These are phyloP conservation scores for Retiboletus fuscus DNA, from an alignment of 1,284 basidiomycete genomes.

Conservation along the genomic window DNA sequence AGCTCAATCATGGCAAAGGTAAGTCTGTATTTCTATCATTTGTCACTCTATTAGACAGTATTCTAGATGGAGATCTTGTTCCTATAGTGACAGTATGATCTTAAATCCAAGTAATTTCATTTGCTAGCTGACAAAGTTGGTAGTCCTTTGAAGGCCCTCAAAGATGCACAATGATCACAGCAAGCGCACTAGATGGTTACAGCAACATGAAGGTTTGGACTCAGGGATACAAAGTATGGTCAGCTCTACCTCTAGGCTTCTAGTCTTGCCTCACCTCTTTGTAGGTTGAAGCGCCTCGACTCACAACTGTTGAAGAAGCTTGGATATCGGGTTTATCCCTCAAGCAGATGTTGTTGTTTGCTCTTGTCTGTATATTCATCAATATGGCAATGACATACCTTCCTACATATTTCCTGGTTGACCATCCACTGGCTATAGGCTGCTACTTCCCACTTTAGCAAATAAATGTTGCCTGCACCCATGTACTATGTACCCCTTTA, in stretches of 20 bases:
- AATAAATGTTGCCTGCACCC: too few relatives aligned
- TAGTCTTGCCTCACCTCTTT: too few relatives aligned
- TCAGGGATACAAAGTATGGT: neutral
- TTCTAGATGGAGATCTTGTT: neutral
- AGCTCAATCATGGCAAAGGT: constrained; percentile 7
- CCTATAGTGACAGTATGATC: neutral
- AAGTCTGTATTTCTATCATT: neutral
- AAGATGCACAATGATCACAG: neutral
- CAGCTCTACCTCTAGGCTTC: neutral
- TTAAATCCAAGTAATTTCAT: neutral
- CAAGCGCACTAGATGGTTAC: neutral
- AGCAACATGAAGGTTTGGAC: constrained; percentile 12
- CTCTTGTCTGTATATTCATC: too few relatives aligned
- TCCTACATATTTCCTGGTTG: too few relatives aligned
- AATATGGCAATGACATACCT: too few relatives aligned
- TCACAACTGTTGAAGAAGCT: too few relatives aligned
- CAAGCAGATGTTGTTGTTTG: too few relatives aligned
- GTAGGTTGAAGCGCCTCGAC: too few relatives aligned
- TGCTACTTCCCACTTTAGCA: too few relatives aligned
- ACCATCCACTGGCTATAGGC: too few relatives aligned
- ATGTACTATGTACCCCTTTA: too few relatives aligned
- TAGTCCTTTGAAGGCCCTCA: neutral
- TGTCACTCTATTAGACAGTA: neutral
- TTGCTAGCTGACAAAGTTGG: neutral
- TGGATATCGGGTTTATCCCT: too few relatives aligned